Conservation (phyloP, 2,329 filamentous ascomycete species). For the Pestalotiopsis fici region DNA sequence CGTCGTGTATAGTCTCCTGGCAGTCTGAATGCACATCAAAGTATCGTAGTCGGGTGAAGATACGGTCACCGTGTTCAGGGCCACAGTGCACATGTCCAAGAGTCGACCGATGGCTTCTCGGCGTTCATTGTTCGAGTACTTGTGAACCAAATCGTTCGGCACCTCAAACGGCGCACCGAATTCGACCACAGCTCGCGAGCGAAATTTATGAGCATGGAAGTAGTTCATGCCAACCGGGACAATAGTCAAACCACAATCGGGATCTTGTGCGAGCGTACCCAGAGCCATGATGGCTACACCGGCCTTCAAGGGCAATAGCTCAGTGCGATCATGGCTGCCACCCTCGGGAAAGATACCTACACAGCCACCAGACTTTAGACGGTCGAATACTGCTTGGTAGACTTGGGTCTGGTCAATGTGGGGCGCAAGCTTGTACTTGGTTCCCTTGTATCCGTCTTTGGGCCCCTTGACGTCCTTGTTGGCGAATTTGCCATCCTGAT, state of each 20-base stretch:
- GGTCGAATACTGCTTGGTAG: slow-evolving; percentile 88
- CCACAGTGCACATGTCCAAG: slow-evolving; percentile 83
- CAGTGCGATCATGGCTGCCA: slow-evolving; percentile 91
- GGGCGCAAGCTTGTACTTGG: slow-evolving; percentile 83
- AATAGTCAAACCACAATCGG: slow-evolving; percentile 87
- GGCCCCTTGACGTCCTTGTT: slow-evolving; percentile 55
- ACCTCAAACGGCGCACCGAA: slow-evolving; percentile 91
- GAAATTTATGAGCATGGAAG: slow-evolving; percentile 98
- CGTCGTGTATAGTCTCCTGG: slow-evolving; percentile 88
- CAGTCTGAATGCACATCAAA: slow-evolving; percentile 94
- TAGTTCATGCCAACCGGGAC: slow-evolving; percentile 99
- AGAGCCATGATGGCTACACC: slow-evolving; percentile 98
- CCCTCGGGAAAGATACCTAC: slow-evolving; percentile 97
- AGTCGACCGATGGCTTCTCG: slow-evolving; percentile 85
- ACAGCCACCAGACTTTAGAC: slow-evolving; percentile 80
- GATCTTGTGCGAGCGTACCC: slow-evolving; percentile 81
- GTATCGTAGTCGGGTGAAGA: slow-evolving; percentile 94
- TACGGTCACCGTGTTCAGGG: slow-evolving; percentile 85
- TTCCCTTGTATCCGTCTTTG: slow-evolving; percentile 69
- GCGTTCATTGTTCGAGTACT: slow-evolving; percentile 81
- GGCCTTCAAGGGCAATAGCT: slow-evolving; percentile 89
- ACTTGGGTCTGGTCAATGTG: slow-evolving; percentile 94
- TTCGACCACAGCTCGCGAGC: slow-evolving; percentile 91
- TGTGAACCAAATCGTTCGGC: slow-evolving; percentile 76
- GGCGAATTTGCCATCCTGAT: slow-evolving; percentile 64